phyloP scores from a whole-genome alignment of 2,329 filamentous ascomycete species.

The Fusarium virguliforme region DNA sequence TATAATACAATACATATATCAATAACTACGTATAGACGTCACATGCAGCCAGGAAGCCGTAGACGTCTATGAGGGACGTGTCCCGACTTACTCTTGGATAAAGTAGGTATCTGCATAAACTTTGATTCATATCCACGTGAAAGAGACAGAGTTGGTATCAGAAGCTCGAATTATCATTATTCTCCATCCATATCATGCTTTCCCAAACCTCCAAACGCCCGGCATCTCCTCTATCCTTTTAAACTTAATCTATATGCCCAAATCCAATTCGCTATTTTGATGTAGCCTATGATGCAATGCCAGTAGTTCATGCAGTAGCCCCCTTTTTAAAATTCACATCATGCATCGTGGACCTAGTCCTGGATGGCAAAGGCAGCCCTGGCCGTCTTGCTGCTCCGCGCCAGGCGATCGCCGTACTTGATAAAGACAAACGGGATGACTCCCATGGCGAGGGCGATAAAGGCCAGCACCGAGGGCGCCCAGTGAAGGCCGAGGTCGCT shows the following conservation, averaged over 20 bases:
- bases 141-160: not conserved
- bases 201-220: not conserved
- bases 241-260: not conserved
- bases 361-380: constrained; percentile 45
- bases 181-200: not conserved
- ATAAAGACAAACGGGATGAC: constrained; percentile 55
- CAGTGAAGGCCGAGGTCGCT: constrained; percentile 54
- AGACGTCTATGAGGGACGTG: not conserved
- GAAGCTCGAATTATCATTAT: constrained; percentile 6
- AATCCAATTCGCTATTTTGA: not conserved
- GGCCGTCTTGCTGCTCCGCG: constrained; percentile 50
- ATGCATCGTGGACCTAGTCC: constrained; percentile 15
- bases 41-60: not conserved
- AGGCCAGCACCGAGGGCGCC: constrained; percentile 56
- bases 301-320: not conserved
- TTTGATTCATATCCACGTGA: not conserved
- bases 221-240: not conserved
- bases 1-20: too few relatives aligned
- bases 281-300: constrained; percentile 10
- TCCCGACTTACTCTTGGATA: not conserved
- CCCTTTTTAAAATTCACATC: not conserved
- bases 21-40: too few relatives aligned
- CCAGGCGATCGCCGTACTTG: constrained; percentile 52
- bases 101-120: not conserved
- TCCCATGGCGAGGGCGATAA: constrained; percentile 53